Evolutionary conservation across 1,284 basidiomycete species (phyloP).

Genomic region (Bjerkandera adusta): DNA sequence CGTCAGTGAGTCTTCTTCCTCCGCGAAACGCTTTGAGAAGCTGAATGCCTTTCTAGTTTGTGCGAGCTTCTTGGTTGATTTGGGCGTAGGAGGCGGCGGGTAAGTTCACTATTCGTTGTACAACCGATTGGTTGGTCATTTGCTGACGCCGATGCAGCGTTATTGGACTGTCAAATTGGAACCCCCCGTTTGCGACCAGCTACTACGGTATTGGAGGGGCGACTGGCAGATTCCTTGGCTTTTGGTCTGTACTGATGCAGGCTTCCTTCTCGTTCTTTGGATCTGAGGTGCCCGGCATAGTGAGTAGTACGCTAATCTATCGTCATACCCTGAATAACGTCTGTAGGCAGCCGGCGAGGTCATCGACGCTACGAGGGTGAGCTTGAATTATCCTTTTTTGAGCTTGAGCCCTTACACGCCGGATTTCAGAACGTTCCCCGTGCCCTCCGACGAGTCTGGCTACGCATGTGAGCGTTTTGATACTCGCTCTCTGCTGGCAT

Average conservation of each 20-base stretch:
- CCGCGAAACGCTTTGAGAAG: too few relatives aligned
- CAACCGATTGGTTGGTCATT: neutral
- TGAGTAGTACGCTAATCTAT: conserved; percentile 13
- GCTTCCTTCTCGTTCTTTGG: conserved; percentile 34
- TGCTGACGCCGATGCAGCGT: conserved; percentile 3
- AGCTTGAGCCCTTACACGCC: neutral
- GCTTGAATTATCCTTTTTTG: neutral
- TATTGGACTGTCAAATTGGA: conserved; percentile 21
- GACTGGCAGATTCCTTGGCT: conserved; percentile 39
- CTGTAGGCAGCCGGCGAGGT: conserved; percentile 33
- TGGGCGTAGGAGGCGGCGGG: too few relatives aligned
- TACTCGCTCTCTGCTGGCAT: neutral
- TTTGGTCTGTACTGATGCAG: conserved; percentile 44
- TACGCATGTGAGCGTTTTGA: conserved; percentile 40
- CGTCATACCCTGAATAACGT: neutral
- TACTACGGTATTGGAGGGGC: conserved; percentile 7
- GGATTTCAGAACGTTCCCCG: conserved; percentile 35
- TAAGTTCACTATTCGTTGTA: too few relatives aligned
- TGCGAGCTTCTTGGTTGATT: neutral
- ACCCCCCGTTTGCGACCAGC: conserved; percentile 18
- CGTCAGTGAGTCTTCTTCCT: conserved; percentile 23
- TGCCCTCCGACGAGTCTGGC: conserved; percentile 49
- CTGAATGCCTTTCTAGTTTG: neutral
- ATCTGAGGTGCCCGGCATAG: conserved; percentile 30
- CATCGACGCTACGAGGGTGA: conserved; percentile 28